Base-by-base conservation (phyloP, 495 filamentous ascomycete genomes). In the Hypoxylon fuscum region DNA sequence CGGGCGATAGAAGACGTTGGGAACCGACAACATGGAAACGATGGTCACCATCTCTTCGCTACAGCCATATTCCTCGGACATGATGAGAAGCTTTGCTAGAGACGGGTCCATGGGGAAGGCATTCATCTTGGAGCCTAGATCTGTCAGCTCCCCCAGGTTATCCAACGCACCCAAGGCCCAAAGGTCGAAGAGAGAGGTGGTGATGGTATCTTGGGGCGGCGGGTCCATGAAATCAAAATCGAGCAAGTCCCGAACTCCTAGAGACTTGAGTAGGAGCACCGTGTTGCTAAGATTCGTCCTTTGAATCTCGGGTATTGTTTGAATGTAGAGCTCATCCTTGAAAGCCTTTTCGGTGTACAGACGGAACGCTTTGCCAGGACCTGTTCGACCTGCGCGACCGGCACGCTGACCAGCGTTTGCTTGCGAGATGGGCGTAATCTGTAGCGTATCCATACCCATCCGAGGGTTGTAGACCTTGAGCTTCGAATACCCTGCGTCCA, bases 171-270 rank as follows among this genome's bases (percentile, higher is more conserved):
- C 96, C 9, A 99, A 81, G 0, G 96, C 93, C 96, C 96, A 99
- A 10, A 99, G 86, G 68, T 99, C 96, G 79, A 98, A 99, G 2
- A 99, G 83, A 1, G 92, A 96, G 0, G 96, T 99, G 7, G 91
- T 92, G 66, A 99, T 99, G 4, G 93, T 97, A 60, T 99, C 96
- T 75, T 99, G 96, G 0, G 96, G 95, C 5, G 96, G 96, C 0
- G 96, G 95, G 63, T 99, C 96, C 93, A 99, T 97, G 67, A 99
- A 99, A 70, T 98, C 93, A 66, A 99, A 99, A 66, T 99, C 96
- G 2, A 99, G 79, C 14, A 99, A 81, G 64, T 99, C 93, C 69
- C 90, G 93, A 22, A 99, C 95, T 2, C 94, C 94, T 6, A 99
- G 80, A 1, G 92, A 96, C 70, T 99, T 99, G 44, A 99, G 80